Evolutionary conservation across 495 filamentous ascomycete genomes (phyloP).

Genomic region (Penicillium longicatenatum): DNA sequence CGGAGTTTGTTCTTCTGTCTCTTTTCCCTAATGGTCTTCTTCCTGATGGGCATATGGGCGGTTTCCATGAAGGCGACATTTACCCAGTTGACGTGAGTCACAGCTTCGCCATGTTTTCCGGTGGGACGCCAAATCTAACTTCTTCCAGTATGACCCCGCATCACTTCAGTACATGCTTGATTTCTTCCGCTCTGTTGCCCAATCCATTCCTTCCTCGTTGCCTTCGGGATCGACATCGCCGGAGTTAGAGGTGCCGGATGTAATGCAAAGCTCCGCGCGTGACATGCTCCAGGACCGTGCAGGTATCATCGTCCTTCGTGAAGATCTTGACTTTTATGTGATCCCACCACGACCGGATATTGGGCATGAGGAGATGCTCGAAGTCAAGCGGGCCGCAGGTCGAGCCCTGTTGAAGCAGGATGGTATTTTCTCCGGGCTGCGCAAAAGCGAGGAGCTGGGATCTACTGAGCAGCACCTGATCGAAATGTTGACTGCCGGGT

Average conservation of each 20-base stretch:
- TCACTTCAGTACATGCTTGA: constrained; percentile 99
- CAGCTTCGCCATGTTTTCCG: constrained; percentile 38
- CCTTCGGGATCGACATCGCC: constrained; percentile 61
- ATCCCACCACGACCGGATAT: constrained; percentile 91
- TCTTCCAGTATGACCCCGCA: constrained; percentile 85
- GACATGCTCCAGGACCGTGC: constrained; percentile 86
- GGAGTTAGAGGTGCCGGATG: constrained; percentile 67
- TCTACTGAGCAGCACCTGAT: constrained; percentile 98
- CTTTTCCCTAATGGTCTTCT: constrained; percentile 97
- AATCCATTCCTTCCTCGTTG: constrained; percentile 79
- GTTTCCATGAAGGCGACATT: constrained; percentile 88
- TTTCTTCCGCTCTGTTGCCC: constrained; percentile 94
- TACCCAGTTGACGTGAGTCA: constrained; percentile 93
- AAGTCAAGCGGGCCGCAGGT: constrained; percentile 93
- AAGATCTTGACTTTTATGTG: constrained; percentile 96
- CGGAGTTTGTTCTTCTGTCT: constrained; percentile 98
- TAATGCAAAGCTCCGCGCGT: constrained; percentile 65
- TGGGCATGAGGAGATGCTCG: constrained; percentile 86
- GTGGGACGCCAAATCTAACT: constrained; percentile 54
- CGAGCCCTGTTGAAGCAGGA: constrained; percentile 83
- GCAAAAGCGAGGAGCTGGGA: constrained; percentile 91
- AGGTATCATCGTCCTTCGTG: constrained; percentile 94
- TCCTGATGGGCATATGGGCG: constrained; percentile 94
- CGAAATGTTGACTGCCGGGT: constrained; percentile 99
- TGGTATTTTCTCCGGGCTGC: constrained; percentile 93